Conservation (phyloP, 352 stramenopile genomes). For the Phytopythium ostracodes region DNA sequence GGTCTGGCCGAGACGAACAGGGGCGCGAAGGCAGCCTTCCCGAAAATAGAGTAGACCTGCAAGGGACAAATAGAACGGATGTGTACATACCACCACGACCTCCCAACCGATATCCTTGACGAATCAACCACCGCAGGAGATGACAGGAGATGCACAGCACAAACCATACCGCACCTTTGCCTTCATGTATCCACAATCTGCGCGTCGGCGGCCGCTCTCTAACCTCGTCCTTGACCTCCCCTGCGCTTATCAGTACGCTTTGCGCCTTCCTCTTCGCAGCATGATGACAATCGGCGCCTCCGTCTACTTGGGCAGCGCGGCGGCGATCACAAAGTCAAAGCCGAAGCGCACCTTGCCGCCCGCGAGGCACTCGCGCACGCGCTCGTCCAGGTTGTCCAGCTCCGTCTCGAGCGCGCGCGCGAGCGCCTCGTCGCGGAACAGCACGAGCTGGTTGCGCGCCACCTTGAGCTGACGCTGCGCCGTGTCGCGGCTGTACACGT, state of each 20-base stretch:
- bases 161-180: not conserved
- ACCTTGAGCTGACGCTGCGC: conserved; percentile 90
- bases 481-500: conserved; percentile 82
- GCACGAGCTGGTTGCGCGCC: conserved; percentile 70
- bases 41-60: not conserved
- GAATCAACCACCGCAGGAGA: not conserved
- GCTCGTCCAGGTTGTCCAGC: conserved; percentile 58
- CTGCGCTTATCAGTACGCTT: not conserved
- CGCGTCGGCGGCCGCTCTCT: not conserved
- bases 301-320: conserved; percentile 18
- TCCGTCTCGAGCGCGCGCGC: conserved; percentile 29
- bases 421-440: conserved; percentile 58
- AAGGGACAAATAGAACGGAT: not conserved
- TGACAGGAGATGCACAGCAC: not conserved
- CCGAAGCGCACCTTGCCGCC: conserved; percentile 50
- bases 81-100: not conserved
- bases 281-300: not conserved
- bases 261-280: not conserved
- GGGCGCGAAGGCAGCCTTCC: not conserved
- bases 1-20: not conserved
- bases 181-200: not conserved
- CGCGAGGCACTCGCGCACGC: conserved; percentile 21
- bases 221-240: not conserved
- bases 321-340: conserved; percentile 89
- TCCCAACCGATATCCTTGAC: not conserved